phyloP scores from a whole-genome alignment of 306 rosid genomes.

The Trifolium pratense region DNA sequence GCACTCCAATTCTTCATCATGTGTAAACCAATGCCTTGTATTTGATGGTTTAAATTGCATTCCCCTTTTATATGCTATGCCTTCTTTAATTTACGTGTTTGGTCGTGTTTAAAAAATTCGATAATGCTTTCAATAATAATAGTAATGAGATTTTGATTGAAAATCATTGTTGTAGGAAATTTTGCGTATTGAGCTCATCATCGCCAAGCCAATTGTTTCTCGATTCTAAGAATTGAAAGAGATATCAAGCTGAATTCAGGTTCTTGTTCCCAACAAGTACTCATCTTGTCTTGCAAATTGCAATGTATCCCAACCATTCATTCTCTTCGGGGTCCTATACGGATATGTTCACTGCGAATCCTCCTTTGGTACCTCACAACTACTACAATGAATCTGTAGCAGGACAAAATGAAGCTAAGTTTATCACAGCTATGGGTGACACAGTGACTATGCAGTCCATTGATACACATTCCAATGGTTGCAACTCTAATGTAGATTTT shows the following conservation, averaged over 20 bases:
- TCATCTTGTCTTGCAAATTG: slow-evolving; percentile 26
- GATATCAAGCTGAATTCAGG: slow-evolving; percentile 42
- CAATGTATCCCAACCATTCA: slow-evolving; percentile 65
- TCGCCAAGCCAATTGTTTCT: slow-evolving; percentile 55
- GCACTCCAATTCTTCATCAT: no score
- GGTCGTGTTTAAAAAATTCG: background rate
- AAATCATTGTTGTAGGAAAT: background rate
- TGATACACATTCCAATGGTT: slow-evolving; percentile 26
- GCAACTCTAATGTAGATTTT: slow-evolving; percentile 43
- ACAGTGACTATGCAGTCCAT: slow-evolving; percentile 46
- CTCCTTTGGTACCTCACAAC: slow-evolving; percentile 57
- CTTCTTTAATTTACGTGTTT: background rate
- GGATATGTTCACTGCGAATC: slow-evolving; percentile 52
- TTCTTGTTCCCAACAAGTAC: slow-evolving; percentile 45
- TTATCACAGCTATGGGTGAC: slow-evolving; percentile 54
- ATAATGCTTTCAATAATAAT: background rate
- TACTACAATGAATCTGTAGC: slow-evolving; percentile 53
- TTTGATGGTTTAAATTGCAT: background rate
- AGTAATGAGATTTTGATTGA: background rate
- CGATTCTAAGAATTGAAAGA: background rate
- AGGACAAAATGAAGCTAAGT: slow-evolving; percentile 61
- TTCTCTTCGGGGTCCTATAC: slow-evolving; percentile 64
- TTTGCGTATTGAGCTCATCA: slow-evolving; percentile 16
- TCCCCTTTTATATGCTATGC: background rate
- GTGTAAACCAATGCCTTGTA: background rate